phyloP scores from a whole-genome alignment of 805 yeast genomes.

The Suhomyces sp. region DNA sequence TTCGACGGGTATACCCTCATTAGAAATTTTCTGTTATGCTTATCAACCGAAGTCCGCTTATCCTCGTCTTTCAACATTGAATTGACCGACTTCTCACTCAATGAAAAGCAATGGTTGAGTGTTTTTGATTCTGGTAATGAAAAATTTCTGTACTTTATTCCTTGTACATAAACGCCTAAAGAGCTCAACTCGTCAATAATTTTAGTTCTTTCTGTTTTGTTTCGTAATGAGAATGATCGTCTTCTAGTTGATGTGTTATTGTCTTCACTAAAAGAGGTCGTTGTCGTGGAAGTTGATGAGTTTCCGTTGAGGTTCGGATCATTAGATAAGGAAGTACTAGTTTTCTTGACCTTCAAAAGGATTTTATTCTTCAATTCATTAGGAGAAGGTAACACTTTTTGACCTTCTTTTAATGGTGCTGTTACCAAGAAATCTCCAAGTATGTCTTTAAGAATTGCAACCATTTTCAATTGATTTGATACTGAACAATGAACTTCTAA shows the following conservation, averaged over 20 bases:
- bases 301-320: constrained; percentile 20
- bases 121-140: constrained; percentile 84
- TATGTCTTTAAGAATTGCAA: constrained; percentile 48
- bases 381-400: constrained; percentile 60
- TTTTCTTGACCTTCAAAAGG: constrained; percentile 74
- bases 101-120: constrained; percentile 78
- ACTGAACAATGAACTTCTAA: constrained; percentile 78
- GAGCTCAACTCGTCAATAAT: constrained; percentile 47
- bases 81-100: constrained; percentile 70
- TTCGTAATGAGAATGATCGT: constrained; percentile 21
- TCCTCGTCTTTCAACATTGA: constrained; percentile 62
- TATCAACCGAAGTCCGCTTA: constrained; percentile 55
- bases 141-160: constrained; percentile 76
- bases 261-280: constrained; percentile 44
- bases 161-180: constrained; percentile 72
- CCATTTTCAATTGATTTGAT: constrained; percentile 64
- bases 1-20: constrained; percentile 89
- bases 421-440: constrained; percentile 60
- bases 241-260: constrained; percentile 16
- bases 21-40: constrained; percentile 73
- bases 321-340: constrained; percentile 22
- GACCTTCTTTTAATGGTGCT: constrained; percentile 31
- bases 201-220: constrained; percentile 21
- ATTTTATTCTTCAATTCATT: constrained; percentile 65
- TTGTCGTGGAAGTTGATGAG: constrained; percentile 35